Evolutionary conservation across 768 basidiomycete genomes (phyloP), one percentile per base, ranked within the genome.

Genomic region (Phlebiopsis flavidoalba): DNA sequence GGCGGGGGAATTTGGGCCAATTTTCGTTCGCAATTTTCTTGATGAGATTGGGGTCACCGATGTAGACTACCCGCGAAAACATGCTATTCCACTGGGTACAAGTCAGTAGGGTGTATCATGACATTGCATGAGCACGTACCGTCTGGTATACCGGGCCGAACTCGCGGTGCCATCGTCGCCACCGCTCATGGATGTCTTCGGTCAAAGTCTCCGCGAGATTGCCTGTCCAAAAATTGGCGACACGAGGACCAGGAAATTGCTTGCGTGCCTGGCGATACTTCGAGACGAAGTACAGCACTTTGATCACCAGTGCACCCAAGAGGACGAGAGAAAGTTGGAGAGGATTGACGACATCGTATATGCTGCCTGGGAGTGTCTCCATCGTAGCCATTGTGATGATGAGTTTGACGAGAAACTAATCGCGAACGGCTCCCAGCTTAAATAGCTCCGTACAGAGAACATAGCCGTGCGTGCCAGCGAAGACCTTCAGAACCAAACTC

Each of bases 1-100:
- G 6, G 54, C 54, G 15, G 54, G n/a, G 54, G 37, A 46, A 56
- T 33, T 56, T 56, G 24, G 36, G 54, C 54, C 54, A 56, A 17
- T 56, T 56, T n/a, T 56, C 54, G 31, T 56, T 56, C n/a, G 54
- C 54, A 10, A 56, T 56, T n/a, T 56, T 40, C 17, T 15, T 22
- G 43, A 56, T 56, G 36, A 56, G 54, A 22, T n/a, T 37, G 2
- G 54, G 54, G 54, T 56, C 54, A n/a, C 54, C 54, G 43, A 56
- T 22, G 54, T 56, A 56, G 21, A 56, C 40, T 10, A 56, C 43
- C 36, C 54, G 36, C 19, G 54, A 56, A 26, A 56, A 56, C 8
- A 56, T 33, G 21, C 54, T 36, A 22, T 56, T 56, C 54, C 54
- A 56, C 54, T 56, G 40, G 35, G 6, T 31, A 2, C 26, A 31